Evolutionary conservation across 495 filamentous ascomycete genomes (phyloP).

Genomic region (Penicillium subrubescens): DNA sequence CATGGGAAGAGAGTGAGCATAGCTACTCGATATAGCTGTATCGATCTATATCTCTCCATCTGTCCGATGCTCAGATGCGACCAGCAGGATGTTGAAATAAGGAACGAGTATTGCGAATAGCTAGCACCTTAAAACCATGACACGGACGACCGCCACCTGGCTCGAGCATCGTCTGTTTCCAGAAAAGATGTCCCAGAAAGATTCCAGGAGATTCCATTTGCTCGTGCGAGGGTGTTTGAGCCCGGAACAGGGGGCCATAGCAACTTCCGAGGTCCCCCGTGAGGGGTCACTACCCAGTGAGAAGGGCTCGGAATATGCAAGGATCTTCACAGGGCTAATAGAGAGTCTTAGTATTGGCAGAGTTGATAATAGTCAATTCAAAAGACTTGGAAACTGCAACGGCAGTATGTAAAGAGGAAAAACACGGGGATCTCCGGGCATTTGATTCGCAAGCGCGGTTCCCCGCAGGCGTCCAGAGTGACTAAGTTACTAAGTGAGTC

Average conservation of each 20-base stretch:
- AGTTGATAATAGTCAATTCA: neutral
- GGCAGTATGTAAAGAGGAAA: neutral
- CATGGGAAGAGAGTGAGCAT: too few species aligned
- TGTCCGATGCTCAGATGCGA: neutral
- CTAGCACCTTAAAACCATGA: neutral
- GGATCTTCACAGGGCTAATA: neutral
- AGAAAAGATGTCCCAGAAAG: neutral
- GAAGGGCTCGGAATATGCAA: neutral
- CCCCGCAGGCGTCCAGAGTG: neutral
- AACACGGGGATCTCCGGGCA: conserved; percentile 5
- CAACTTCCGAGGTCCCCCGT: conserved; percentile 3
- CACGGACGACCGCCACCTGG: neutral
- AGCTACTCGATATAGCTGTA: neutral
- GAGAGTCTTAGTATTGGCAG: neutral
- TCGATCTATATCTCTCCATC: neutral
- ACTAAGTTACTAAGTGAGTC: too few species aligned
- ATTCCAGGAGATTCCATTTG: neutral
- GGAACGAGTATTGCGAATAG: neutral
- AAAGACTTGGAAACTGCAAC: neutral
- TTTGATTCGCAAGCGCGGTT: conserved; percentile 4
- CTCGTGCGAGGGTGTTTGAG: neutral
- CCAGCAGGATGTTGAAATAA: neutral
- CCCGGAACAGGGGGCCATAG: neutral
- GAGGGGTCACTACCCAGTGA: neutral
- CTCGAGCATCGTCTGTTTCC: neutral